These are phyloP conservation scores for Solanum stenotomum DNA, from an alignment of 257 asterid genomes.

Conservation along the genomic window DNA sequence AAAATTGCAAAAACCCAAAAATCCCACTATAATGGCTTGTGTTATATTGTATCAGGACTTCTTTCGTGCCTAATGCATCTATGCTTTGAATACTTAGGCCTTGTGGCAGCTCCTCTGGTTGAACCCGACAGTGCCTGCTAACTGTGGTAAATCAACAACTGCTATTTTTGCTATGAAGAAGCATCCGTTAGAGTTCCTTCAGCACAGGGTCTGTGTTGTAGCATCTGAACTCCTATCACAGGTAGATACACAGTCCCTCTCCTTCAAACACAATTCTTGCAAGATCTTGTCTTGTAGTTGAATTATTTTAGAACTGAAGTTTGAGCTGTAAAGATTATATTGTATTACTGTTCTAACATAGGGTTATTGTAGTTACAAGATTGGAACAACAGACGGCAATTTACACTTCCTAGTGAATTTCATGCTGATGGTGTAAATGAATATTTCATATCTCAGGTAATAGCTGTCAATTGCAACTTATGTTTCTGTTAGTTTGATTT, in stretches of 20 bases:
- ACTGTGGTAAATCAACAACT: slow-evolving; percentile 37
- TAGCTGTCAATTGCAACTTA: background rate
- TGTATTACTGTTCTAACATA: no score
- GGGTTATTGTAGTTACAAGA: no score
- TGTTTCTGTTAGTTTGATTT: background rate
- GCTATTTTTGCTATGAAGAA: slow-evolving; percentile 48
- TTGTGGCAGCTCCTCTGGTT: slow-evolving; percentile 96
- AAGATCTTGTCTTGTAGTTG: background rate
- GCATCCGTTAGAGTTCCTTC: slow-evolving; percentile 75
- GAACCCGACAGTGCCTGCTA: slow-evolving; percentile 53
- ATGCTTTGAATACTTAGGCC: slow-evolving; percentile 40
- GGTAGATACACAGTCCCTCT: slow-evolving; percentile 30
- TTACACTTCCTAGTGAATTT: slow-evolving; percentile 80
- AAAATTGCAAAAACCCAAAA: background rate
- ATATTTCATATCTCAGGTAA: slow-evolving; percentile 75
- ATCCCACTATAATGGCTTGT: background rate
- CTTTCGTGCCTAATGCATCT: background rate
- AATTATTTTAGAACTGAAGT: background rate
- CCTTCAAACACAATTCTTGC: background rate
- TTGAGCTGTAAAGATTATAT: background rate
- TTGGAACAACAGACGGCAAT: slow-evolving; percentile 26
- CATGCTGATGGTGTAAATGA: slow-evolving; percentile 95
- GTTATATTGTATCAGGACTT: background rate
- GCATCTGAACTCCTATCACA: slow-evolving; percentile 95
- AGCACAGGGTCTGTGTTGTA: slow-evolving; percentile 70